Evolutionary conservation across 805 yeast genomes (phyloP).

Genomic region (Wickerhamiella hasegawae): DNA sequence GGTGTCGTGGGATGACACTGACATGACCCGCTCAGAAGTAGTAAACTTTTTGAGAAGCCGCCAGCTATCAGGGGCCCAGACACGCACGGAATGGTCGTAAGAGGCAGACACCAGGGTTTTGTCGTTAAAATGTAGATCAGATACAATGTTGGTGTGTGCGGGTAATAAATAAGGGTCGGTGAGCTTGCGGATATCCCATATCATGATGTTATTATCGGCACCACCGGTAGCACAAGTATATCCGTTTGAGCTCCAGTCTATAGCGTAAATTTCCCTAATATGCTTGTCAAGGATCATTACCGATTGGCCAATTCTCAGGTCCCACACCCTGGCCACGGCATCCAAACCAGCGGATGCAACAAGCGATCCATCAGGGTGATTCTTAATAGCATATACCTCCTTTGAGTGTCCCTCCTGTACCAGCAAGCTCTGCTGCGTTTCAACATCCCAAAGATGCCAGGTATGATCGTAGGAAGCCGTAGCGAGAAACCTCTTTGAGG

Average conservation of each 20-base stretch:
- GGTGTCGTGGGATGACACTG: conserved; percentile 38
- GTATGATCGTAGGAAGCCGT: conserved; percentile 72
- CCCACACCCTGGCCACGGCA: conserved; percentile 66
- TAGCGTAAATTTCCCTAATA: conserved; percentile 47
- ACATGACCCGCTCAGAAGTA: conserved; percentile 56
- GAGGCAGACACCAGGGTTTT: conserved; percentile 37
- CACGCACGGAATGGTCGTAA: conserved; percentile 51
- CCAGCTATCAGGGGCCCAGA: conserved; percentile 65
- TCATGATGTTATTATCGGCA: conserved; percentile 60
- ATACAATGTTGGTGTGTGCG: conserved; percentile 59
- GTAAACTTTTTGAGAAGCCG: conserved; percentile 32
- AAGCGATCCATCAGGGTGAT: conserved; percentile 55
- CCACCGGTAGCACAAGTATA: conserved; percentile 66
- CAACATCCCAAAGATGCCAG: conserved; percentile 78
- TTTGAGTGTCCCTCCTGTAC: conserved; percentile 79
- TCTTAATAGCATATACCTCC: conserved; percentile 44
- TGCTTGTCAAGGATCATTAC: conserved; percentile 51
- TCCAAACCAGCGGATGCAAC: conserved; percentile 68
- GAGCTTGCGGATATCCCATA: conserved; percentile 70
- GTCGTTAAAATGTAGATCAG: conserved; percentile 41
- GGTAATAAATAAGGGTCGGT: conserved; percentile 35
- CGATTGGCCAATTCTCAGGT: conserved; percentile 58
- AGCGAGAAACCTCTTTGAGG: conserved; percentile 37
- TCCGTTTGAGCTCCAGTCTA: conserved; percentile 68
- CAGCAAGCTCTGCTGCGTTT: conserved; percentile 32